Percentiles rank a stretch among this genome's conserved stretches.
Conservation (phyloP, 371 early-diverging fungal species). For the Chytridium lagenaria region DNA sequence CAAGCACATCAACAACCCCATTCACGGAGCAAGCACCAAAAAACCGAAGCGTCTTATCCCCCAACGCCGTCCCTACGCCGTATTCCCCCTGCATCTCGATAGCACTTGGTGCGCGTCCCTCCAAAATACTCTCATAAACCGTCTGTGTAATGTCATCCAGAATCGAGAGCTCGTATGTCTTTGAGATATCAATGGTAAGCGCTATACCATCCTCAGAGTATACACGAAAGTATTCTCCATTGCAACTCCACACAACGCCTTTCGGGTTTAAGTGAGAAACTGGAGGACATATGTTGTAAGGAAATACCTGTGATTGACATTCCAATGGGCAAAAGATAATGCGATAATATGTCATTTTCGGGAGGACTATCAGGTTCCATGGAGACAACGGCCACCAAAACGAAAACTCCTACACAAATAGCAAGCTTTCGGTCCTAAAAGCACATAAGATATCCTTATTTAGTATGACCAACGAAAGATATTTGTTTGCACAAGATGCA, state of each 20-base stretch:
- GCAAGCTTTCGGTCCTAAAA: neutral
- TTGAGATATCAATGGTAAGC: neutral
- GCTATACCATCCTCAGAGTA: slow-evolving; percentile 13
- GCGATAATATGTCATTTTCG: neutral
- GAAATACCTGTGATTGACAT: neutral
- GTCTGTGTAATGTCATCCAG: neutral
- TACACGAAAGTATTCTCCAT: neutral
- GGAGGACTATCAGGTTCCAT: neutral
- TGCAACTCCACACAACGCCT: slow-evolving; percentile 4
- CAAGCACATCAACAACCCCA: neutral
- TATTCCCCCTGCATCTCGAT: neutral
- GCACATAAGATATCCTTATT: no score
- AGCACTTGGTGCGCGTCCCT: neutral
- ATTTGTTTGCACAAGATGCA: no score
- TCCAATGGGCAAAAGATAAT: neutral
- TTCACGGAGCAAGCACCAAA: slow-evolving; percentile 2
- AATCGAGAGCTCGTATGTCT: neutral
- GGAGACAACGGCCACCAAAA: neutral
- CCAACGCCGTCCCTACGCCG: neutral
- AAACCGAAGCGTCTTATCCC: neutral
- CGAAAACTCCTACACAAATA: neutral
- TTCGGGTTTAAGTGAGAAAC: neutral
- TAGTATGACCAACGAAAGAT: no score
- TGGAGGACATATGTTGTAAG: neutral
- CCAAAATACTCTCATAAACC: slow-evolving; percentile 11